Evolutionary conservation across 2,329 filamentous ascomycete species (phyloP).

Genomic region (Penicillium sp.): DNA sequence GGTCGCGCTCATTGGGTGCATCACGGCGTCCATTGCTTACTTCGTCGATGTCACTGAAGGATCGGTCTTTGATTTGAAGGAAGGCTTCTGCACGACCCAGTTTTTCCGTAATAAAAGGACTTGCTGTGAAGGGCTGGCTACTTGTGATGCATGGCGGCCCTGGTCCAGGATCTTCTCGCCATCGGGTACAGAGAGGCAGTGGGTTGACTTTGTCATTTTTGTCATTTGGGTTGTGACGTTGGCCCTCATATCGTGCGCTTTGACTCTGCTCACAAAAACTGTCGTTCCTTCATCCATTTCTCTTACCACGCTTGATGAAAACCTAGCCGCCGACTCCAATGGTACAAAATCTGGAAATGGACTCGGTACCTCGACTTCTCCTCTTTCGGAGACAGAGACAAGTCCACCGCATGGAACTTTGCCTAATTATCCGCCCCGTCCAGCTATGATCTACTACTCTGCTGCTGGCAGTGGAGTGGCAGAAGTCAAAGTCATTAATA

Average conservation of each 20-base stretch:
- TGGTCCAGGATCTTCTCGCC: slow-evolving; percentile 64
- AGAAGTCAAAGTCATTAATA: slow-evolving; percentile 96
- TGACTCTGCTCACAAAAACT: slow-evolving; percentile 89
- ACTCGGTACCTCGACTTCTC: slow-evolving; percentile 37
- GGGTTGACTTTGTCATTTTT: slow-evolving; percentile 77
- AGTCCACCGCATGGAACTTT: slow-evolving; percentile 37
- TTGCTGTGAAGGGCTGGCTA: slow-evolving; percentile 57
- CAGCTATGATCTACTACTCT: slow-evolving; percentile 90
- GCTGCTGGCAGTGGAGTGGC: slow-evolving; percentile 95
- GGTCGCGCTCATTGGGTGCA: slow-evolving; percentile 81
- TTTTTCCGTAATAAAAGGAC: slow-evolving; percentile 73
- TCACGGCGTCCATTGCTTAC: slow-evolving; percentile 84
- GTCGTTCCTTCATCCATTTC: slow-evolving; percentile 86
- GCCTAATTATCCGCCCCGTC: slow-evolving; percentile 35
- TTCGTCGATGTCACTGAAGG: slow-evolving; percentile 83
- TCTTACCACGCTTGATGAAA: slow-evolving; percentile 86
- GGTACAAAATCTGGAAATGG: slow-evolving; percentile 43
- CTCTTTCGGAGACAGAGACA: slow-evolving; percentile 37
- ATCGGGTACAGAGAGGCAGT: slow-evolving; percentile 47
- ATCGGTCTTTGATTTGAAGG: slow-evolving; percentile 83
- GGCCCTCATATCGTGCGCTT: slow-evolving; percentile 67
- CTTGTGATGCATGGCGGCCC: slow-evolving; percentile 59
- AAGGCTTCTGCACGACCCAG: slow-evolving; percentile 71
- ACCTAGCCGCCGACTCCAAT: slow-evolving; percentile 68
- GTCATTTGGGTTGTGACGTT: slow-evolving; percentile 68